phyloP scores from a whole-genome alignment of 169 alveolate genomes.

The Plasmodium fragile region DNA sequence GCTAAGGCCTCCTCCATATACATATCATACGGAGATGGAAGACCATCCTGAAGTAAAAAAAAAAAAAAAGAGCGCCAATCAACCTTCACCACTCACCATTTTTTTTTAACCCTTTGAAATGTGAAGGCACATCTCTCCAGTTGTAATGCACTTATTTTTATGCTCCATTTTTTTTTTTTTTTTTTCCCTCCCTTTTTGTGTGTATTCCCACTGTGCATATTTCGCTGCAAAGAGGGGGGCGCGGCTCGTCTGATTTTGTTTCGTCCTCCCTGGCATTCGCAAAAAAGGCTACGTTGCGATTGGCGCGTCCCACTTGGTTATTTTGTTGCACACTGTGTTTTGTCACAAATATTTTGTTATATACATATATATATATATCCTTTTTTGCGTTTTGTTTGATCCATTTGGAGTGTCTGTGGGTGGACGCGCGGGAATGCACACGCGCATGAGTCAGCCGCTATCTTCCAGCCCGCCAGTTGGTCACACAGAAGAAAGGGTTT shows the following conservation, averaged over 20 bases:
- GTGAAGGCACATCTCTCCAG: background rate
- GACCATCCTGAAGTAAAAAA: background rate
- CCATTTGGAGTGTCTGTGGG: background rate
- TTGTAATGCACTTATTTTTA: background rate
- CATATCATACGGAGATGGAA: background rate
- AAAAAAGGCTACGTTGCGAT: background rate
- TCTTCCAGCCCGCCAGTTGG: background rate
- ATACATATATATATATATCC: too few species aligned
- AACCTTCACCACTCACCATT: background rate
- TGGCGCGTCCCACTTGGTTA: background rate
- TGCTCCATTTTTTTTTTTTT: background rate
- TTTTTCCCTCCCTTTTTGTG: background rate
- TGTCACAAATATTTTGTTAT: background rate
- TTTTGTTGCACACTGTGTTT: background rate
- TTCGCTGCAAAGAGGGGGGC: background rate
- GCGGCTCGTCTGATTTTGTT: background rate
- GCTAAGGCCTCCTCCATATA: background rate
- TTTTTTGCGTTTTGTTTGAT: background rate
- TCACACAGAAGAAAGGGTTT: background rate
- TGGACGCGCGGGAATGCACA: background rate
- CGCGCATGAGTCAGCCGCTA: background rate
- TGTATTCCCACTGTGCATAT: background rate
- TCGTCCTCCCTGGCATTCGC: background rate
- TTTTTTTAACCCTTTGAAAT: background rate
- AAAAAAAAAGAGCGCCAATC: background rate